Evolutionary conservation across 208 protist species (phyloP).

Genomic region (Leishmania martiniquensis): DNA sequence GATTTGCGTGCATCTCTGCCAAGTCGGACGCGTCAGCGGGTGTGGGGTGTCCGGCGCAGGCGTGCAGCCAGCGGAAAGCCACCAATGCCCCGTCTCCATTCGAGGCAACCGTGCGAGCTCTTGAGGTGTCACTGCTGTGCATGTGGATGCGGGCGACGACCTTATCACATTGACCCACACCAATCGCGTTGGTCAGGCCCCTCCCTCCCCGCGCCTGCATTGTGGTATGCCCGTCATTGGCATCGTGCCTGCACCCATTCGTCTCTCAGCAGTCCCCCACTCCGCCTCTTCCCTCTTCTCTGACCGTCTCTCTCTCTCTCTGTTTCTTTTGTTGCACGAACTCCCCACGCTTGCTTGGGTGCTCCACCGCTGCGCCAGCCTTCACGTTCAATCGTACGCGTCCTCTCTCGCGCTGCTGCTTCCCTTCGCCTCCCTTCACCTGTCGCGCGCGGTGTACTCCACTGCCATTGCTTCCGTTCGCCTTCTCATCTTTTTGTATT

Average conservation of each 20-base stretch:
- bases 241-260: neutral
- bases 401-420: slow-evolving; percentile 2
- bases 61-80: neutral
- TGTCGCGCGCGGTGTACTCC: neutral
- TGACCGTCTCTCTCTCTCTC: neutral
- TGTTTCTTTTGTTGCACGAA: neutral
- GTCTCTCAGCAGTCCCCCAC: neutral
- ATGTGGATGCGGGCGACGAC: neutral
- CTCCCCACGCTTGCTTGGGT: neutral
- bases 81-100: neutral
- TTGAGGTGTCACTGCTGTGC: neutral
- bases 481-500: neutral
- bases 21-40: neutral
- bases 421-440: neutral
- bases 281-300: neutral
- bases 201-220: too few relatives aligned
- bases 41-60: neutral
- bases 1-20: neutral
- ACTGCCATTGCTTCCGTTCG: neutral
- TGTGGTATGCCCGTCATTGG: neutral
- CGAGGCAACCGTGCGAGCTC: neutral
- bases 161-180: neutral
- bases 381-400: neutral
- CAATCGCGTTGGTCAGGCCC: neutral
- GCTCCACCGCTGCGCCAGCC: neutral